Evolutionary conservation across 225 moss, liverwort and hornwort species (phyloP).

Genomic region (Asterella californica): DNA sequence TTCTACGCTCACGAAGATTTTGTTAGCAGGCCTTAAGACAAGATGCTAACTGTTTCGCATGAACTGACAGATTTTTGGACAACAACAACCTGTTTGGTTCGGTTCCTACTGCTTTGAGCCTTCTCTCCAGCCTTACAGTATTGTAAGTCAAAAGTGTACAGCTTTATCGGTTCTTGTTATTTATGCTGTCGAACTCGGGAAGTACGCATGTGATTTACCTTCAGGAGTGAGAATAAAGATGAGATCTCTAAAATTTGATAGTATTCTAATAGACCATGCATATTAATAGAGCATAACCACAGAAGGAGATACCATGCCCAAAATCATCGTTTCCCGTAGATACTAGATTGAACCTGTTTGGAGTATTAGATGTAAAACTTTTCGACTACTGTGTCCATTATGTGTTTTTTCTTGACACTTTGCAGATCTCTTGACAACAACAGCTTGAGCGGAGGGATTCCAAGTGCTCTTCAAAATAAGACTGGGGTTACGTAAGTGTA

Average conservation of each 20-base stretch:
- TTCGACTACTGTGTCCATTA: background rate
- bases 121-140: background rate
- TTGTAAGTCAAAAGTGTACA: background rate
- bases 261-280: too few relatives aligned
- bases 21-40: background rate
- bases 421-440: constrained; percentile 16
- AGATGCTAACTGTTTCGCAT: background rate
- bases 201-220: too few relatives aligned
- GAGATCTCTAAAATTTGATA: too few relatives aligned
- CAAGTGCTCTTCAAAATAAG: background rate
- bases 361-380: background rate
- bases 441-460: constrained; percentile 15
- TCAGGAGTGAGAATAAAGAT: background rate
- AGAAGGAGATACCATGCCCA: too few relatives aligned
- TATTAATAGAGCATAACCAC: too few relatives aligned
- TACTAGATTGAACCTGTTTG: background rate
- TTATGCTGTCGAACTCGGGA: background rate
- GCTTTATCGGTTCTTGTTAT: background rate
- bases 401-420: background rate
- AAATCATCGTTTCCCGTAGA: background rate
- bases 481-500: constrained; percentile 10
- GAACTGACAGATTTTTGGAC: constrained; percentile 15
- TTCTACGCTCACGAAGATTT: too few relatives aligned
- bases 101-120: background rate
- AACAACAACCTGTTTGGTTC: constrained; percentile 11